phyloP scores from a whole-genome alignment of 1,284 basidiomycete species.

The Heterobasidion parviporum region DNA sequence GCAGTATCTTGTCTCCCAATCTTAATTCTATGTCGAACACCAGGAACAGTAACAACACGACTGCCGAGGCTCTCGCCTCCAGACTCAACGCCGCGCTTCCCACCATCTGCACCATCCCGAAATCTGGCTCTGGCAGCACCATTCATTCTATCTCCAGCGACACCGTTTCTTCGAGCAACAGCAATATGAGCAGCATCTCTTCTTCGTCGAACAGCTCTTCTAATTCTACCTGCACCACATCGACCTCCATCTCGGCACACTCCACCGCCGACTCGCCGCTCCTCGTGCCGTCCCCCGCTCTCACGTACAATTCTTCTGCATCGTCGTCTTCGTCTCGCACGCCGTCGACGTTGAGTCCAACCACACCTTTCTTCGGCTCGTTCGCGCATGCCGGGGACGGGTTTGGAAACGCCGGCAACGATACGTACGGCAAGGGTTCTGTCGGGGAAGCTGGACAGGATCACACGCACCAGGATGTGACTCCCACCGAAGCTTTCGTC shows the following conservation, averaged over 20 bases:
- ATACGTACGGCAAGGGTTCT: background rate
- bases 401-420: conserved; percentile 16
- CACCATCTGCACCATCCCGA: background rate
- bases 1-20: background rate
- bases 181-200: conserved; percentile 1
- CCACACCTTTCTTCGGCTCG: conserved; percentile 28
- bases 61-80: background rate
- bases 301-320: conserved; percentile 20
- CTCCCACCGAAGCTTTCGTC: background rate
- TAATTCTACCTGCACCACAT: background rate
- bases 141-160: background rate
- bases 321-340: conserved; percentile 21
- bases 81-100: background rate
- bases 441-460: background rate
- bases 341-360: conserved; percentile 26
- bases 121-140: background rate
- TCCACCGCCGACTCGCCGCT: conserved; percentile 19
- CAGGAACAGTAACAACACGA: background rate
- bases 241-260: background rate
- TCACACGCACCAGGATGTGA: background rate
- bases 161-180: background rate
- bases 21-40: background rate
- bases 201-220: conserved; percentile 3
- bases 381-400: conserved; percentile 20
- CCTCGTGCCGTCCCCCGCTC: conserved; percentile 23